phyloP scores from a whole-genome alignment of 2,329 filamentous ascomycete species.

The Stachybotrys chartarum region DNA sequence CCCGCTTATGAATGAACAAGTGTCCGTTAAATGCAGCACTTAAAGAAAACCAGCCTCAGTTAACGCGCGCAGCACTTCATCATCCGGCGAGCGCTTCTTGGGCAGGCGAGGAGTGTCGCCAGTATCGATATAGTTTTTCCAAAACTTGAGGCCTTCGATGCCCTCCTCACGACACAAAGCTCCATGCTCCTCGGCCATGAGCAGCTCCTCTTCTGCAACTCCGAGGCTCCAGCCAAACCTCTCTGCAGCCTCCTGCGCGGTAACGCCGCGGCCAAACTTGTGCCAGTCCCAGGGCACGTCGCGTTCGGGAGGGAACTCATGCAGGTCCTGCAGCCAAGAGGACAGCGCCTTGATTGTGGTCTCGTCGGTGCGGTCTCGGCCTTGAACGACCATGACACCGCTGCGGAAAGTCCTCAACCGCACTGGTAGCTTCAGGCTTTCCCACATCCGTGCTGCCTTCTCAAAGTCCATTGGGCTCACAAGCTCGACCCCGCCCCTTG shows the following conservation, averaged over 20 bases:
- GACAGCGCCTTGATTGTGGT: conserved; percentile 74
- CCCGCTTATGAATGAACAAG: neutral
- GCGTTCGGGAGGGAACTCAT: conserved; percentile 55
- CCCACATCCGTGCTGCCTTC: conserved; percentile 83
- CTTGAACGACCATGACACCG: conserved; percentile 89
- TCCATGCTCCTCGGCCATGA: conserved; percentile 93
- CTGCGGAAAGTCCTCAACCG: conserved; percentile 84
- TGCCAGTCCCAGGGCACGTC: conserved; percentile 70
- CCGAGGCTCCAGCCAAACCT: conserved; percentile 95
- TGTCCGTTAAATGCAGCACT: neutral
- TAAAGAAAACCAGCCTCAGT: conserved; percentile 29
- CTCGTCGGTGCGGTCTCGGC: conserved; percentile 81
- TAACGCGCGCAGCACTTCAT: conserved; percentile 30
- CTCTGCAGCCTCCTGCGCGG: conserved; percentile 81
- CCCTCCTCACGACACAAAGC: conserved; percentile 85
- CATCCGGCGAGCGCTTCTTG: conserved; percentile 21
- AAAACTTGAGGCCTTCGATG: conserved; percentile 85
- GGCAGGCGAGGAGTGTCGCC: conserved; percentile 22
- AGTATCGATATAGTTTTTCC: conserved; percentile 67
- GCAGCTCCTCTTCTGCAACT: conserved; percentile 87
- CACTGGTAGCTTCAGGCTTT: conserved; percentile 77
- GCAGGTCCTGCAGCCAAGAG: conserved; percentile 69
- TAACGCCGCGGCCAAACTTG: conserved; percentile 75
- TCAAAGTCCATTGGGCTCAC: conserved; percentile 89
- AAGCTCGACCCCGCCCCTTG: conserved; percentile 86